A percentile compares a stretch with the other conserved stretches of the same genome.
phyloP scores from a whole-genome alignment of 2,329 filamentous ascomycete genomes.

The Diplodia corticola region DNA sequence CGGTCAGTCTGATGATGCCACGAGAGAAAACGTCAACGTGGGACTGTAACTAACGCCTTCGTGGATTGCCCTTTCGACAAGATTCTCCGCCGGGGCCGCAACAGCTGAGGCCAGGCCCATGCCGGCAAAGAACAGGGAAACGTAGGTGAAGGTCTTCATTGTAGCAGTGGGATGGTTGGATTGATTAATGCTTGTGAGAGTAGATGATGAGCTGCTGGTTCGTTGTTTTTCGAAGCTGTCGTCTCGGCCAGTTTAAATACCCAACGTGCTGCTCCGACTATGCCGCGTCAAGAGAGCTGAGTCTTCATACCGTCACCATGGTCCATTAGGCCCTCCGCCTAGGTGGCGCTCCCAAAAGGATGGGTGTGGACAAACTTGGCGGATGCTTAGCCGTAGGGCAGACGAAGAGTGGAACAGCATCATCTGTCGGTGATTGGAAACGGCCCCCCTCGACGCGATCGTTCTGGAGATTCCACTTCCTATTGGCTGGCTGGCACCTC shows the following conservation, averaged over 20 bases:
- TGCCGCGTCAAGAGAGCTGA: not conserved
- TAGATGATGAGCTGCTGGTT: not conserved
- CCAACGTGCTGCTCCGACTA: not conserved
- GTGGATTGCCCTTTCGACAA: not conserved
- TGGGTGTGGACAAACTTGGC: not conserved
- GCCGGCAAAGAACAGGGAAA: not conserved
- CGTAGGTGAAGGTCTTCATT: not conserved
- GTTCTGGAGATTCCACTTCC: not conserved
- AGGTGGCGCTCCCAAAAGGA: not conserved
- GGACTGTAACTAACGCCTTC: not conserved
- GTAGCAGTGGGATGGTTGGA: not conserved
- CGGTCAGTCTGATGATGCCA: not conserved
- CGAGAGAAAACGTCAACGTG: not conserved
- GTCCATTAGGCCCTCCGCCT: not conserved
- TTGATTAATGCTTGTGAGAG: not conserved
- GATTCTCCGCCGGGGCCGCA: not conserved
- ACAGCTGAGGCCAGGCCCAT: not conserved
- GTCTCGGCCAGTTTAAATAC: not conserved
- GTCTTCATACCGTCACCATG: not conserved
- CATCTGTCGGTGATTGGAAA: not conserved
- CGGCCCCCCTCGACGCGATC: not conserved
- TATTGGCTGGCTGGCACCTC: not conserved
- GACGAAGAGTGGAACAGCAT: not conserved
- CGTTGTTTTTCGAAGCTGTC: not conserved
- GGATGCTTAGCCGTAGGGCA: not conserved